Base-by-base conservation (phyloP, 176 grass and related monocot genomes). In the Cenchrus americanus region DNA sequence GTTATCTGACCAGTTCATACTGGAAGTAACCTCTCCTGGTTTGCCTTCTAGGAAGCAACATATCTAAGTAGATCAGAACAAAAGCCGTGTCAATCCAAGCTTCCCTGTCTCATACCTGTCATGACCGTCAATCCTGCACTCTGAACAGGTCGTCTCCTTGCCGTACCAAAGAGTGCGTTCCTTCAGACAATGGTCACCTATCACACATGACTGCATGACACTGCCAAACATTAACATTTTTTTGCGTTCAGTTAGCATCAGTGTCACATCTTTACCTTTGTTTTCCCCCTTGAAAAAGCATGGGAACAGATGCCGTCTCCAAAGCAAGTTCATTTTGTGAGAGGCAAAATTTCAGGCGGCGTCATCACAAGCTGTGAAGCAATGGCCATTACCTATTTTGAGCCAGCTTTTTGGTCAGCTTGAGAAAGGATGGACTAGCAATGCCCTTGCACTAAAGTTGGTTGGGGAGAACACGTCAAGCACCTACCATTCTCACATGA, bases 271-370 rank as follows among this genome's bases (percentile, higher is more conserved):
- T 37, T 48, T n/a, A 71, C 9, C 46, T 49, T 23, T 4, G 34
- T 47, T 70, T 26, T 40, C 49, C 8, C 14, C 21, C 41, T 68
- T 2, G 0, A 52, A 52, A 71, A 53, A 50, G 64, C 10, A 64
- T 30, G 48, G 17, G 69, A 65, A 66, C 22, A 37, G 84, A 48
- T 74, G 77, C 74, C 55, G 51, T 78, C 52, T 57, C 63, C 11
- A 88, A 78, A 83, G 55, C 22, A 49, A 51, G 44, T 71, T 49
- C 34, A 66, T 59, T 62, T 86, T 86, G 77, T 48, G 77, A 58
- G 69, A 53, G 6, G 22, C 43, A 71, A 71, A 71, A 71, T 8
- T 26, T 14, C 22, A 42, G 73, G 24, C 76, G 3, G 43, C 22
- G 66, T 73, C 44, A 88, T 78, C 46, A 65, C 40, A 13, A 54